Base-by-base conservation (phyloP, 176 grass and related monocot species). In the Ampelocalamus luodianensis region DNA sequence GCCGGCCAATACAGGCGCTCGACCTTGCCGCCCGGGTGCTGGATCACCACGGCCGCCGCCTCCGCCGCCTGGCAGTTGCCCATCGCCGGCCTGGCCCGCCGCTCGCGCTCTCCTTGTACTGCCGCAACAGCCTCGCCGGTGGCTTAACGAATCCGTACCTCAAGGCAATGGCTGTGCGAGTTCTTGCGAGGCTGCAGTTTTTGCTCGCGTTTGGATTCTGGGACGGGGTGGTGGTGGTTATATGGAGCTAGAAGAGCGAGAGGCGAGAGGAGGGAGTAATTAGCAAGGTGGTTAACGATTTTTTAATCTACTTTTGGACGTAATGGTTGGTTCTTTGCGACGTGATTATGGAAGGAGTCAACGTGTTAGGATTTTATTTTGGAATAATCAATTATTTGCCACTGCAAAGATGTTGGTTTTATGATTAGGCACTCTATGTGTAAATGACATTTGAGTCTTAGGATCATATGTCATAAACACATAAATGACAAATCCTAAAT, bases 41-140 rank as follows among this genome's bases (percentile, higher is more conserved):
- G 86, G 80, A 96, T 87, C 89, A 96, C 83, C 88, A 82, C 94
- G 16, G 89, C 80, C 72, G 81, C 86, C 71, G 66, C 86, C 40
- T 93, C 88, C n/a, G 91, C 94, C 80, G 91, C 94, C 79, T 96
- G 94, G 71, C 94, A 96, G 71, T 96, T 96, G 6, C 94, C 94
- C 94, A 96, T 95, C 75, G 16, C 71, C 36, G 13, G 37, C 20
- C 36, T 34, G 4, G 5, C 20, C 14, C 32, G 5, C 78, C 3
- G 9, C 38, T 29, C 54, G 8, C 29, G 26, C 36, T 1, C 27
- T 20, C 46, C 16, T 36, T 27, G 60, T 1, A 15, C 40, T 23
- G 5, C 68, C 12, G n/a, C n/a, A 26, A 72, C 14, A 13, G 22
- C 6, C 43, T 48, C 43, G 12, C 7, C 8, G 44, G 4, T 26